Conservation (phyloP, 768 basidiomycete species). For the Hypholoma fasciculare region DNA sequence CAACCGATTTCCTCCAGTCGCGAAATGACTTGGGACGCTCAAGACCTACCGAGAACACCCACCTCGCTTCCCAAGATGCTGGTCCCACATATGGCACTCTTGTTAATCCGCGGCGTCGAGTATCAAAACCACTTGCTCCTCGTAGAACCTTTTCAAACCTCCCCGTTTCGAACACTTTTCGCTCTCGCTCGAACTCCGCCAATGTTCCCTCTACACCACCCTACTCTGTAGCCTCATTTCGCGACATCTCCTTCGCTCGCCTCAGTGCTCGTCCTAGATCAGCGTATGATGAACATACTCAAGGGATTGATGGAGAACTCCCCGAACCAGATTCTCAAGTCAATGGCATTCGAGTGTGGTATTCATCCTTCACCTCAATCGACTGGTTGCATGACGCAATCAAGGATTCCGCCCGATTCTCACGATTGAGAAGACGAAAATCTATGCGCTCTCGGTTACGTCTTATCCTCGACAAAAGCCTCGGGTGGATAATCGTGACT, state of each 20-base stretch:
- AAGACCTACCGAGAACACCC: constrained; percentile 15
- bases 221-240: constrained; percentile 36
- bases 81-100: constrained; percentile 58
- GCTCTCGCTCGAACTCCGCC: constrained; percentile 28
- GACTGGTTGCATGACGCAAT: constrained; percentile 98
- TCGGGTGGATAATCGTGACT: constrained; percentile 90
- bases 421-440: constrained; percentile 63
- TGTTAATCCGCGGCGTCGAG: constrained; percentile 26
- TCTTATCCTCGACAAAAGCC: constrained; percentile 68
- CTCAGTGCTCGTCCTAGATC: constrained; percentile 62
- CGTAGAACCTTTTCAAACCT: constrained; percentile 38
- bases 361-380: constrained; percentile 85
- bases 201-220: constrained; percentile 32
- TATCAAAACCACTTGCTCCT: constrained; percentile 29
- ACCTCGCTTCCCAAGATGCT: constrained; percentile 9
- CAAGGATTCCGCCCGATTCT: constrained; percentile 86
- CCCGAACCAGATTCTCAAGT: constrained; percentile 60
- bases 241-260: constrained; percentile 36
- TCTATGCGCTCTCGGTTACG: constrained; percentile 67
- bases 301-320: constrained; percentile 35
- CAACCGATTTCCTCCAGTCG: constrained; percentile 1
- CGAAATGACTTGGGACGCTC: neutral
- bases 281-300: constrained; percentile 64
- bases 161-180: constrained; percentile 32
- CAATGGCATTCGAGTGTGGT: constrained; percentile 91